A percentile compares a stretch with the other conserved stretches of the same genome.
Conservation (phyloP, 2,329 filamentous ascomycete genomes). For the Capronia epimyces region DNA sequence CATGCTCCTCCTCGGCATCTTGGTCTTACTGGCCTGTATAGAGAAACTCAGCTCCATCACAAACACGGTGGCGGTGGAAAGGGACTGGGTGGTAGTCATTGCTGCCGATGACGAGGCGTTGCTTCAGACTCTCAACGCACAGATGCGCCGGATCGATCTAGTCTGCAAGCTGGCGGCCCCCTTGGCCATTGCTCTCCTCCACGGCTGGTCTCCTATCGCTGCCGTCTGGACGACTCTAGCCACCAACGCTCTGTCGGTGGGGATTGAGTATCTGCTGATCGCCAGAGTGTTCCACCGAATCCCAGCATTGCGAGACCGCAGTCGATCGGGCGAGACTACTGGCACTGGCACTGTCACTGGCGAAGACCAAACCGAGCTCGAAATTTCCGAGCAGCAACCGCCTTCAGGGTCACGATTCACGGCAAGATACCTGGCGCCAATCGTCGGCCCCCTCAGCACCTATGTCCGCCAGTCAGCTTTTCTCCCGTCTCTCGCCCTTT, state of each 20-base stretch:
- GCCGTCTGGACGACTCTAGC: slow-evolving; percentile 46
- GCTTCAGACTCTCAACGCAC: slow-evolving; percentile 44
- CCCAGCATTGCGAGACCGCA: slow-evolving; percentile 2
- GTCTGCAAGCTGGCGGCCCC: slow-evolving; percentile 54
- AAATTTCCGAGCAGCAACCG: slow-evolving; percentile 3
- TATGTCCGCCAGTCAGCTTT: slow-evolving; percentile 38
- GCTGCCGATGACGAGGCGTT: slow-evolving; percentile 19
- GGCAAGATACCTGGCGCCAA: slow-evolving; percentile 1
- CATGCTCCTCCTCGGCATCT: slow-evolving; percentile 31
- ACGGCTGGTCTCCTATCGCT: slow-evolving; percentile 40
- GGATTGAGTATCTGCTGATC: slow-evolving; percentile 40
- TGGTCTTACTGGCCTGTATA: slow-evolving; percentile 56
- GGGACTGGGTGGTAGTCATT: slow-evolving; percentile 54
- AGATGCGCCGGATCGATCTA: slow-evolving; percentile 54
- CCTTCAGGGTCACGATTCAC: slow-evolving; percentile 27
- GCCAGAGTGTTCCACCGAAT: slow-evolving; percentile 31
- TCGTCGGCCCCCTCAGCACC: slow-evolving; percentile 14
- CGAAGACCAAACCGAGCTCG: background rate
- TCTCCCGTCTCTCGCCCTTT: slow-evolving; percentile 46
- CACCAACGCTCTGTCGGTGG: slow-evolving; percentile 41
- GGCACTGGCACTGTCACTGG: too few relatives aligned
- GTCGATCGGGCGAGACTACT: background rate
- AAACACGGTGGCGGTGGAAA: slow-evolving; percentile 64
- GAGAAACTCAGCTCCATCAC: slow-evolving; percentile 63
- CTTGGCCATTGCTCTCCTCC: slow-evolving; percentile 47